Conservation (phyloP, 2,329 filamentous ascomycete genomes). For the Alternaria rosae region DNA sequence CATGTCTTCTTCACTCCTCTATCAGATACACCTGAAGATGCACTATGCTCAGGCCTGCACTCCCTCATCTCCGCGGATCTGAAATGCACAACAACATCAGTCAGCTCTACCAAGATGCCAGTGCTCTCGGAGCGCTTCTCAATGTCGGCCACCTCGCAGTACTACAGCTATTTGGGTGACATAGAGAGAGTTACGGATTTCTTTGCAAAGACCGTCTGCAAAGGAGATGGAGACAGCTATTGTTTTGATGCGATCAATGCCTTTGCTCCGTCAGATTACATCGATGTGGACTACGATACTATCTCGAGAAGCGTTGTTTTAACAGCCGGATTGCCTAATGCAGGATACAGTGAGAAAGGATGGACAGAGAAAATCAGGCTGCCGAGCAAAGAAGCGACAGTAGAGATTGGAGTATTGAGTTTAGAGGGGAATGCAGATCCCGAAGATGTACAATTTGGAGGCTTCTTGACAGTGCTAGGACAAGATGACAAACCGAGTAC, state of each 20-base stretch:
- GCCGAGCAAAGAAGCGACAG: constrained; percentile 57
- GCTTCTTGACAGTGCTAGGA: constrained; percentile 79
- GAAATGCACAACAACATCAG: constrained; percentile 62
- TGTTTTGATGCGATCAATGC: constrained; percentile 61
- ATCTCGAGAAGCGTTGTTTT: constrained; percentile 71
- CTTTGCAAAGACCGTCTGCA: constrained; percentile 62
- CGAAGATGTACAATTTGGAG: constrained; percentile 79
- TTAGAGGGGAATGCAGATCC: constrained; percentile 69
- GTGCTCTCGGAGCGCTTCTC: constrained; percentile 66
- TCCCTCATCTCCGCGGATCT: constrained; percentile 62
- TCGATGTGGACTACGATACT: constrained; percentile 81
- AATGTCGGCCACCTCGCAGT: constrained; percentile 71
- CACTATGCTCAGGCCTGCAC: constrained; percentile 66
- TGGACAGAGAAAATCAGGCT: constrained; percentile 58
- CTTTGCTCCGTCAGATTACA: constrained; percentile 63
- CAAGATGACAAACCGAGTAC: constrained; percentile 72
- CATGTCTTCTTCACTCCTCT: constrained; percentile 79
- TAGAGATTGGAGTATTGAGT: constrained; percentile 83
- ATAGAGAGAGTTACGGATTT: constrained; percentile 64
- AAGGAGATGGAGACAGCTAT: constrained; percentile 12
- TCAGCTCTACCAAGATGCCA: constrained; percentile 69
- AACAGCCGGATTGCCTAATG: constrained; percentile 66
- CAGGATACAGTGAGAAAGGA: constrained; percentile 21
- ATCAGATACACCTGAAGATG: constrained; percentile 37
- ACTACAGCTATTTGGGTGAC: constrained; percentile 69